Evolutionary conservation across 2,329 filamentous ascomycete genomes (phyloP).

Genomic region (Cytospora paraplurivora): DNA sequence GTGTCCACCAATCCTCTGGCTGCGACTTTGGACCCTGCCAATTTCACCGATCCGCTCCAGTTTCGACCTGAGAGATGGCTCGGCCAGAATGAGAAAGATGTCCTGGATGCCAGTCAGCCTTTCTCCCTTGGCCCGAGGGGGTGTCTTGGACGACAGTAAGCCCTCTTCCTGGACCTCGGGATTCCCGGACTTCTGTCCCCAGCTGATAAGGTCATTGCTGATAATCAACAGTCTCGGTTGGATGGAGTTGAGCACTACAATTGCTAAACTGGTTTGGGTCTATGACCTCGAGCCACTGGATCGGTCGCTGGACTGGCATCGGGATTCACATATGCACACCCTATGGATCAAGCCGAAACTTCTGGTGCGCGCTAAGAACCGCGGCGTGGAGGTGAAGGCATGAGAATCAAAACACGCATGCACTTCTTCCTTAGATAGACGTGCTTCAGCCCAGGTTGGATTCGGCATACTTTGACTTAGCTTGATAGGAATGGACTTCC

Average conservation of each 20-base stretch:
- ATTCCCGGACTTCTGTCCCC: too few relatives aligned
- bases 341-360: constrained; percentile 19
- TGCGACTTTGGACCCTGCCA: constrained; percentile 4
- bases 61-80: constrained; percentile 16
- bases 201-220: neutral
- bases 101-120: constrained; percentile 15
- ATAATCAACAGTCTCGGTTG: constrained; percentile 7
- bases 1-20: constrained; percentile 20
- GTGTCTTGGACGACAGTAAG: constrained; percentile 13
- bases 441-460: too few relatives aligned
- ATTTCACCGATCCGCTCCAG: constrained; percentile 12
- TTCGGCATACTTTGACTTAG: too few relatives aligned
- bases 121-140: constrained; percentile 14
- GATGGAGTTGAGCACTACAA: constrained; percentile 14
- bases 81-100: neutral
- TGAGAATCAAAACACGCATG: too few relatives aligned
- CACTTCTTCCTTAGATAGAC: too few relatives aligned
- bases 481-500: too few relatives aligned
- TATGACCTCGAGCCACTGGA: constrained; percentile 12
- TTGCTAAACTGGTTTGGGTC: constrained; percentile 17
- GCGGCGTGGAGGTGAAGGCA: too few relatives aligned
- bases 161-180: neutral
- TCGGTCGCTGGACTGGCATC: constrained; percentile 14
- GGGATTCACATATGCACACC: constrained; percentile 17
- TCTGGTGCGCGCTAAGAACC: neutral